These are phyloP conservation scores for Eimeria zaria DNA, from an alignment of 169 alveolate genomes.

Conservation along the genomic window DNA sequence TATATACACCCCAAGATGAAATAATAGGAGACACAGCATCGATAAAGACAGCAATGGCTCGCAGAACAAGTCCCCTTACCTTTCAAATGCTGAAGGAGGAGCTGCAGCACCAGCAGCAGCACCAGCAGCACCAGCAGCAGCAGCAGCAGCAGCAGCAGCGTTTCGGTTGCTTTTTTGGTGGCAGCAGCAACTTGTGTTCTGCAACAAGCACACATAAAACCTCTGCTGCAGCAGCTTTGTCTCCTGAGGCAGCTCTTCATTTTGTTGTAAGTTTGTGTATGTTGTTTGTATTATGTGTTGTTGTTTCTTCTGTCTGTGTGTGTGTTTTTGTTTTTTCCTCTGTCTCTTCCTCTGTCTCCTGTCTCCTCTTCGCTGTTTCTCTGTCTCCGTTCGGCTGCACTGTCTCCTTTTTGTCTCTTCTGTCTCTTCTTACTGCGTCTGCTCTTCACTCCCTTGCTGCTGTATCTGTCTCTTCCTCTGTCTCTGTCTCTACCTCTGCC, in stretches of 20 bases:
- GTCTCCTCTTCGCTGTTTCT: not conserved
- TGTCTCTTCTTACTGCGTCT: not conserved
- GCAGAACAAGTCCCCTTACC: not conserved
- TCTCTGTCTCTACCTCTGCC: no score
- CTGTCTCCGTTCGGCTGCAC: not conserved
- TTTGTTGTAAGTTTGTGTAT: not conserved
- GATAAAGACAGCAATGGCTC: slow-evolving; percentile 14
- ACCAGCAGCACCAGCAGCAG: slow-evolving; percentile 52
- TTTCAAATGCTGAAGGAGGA: not conserved
- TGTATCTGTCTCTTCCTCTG: not conserved
- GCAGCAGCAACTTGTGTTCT: not conserved
- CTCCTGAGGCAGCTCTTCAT: not conserved
- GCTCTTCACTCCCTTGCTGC: not conserved
- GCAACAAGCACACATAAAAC: not conserved
- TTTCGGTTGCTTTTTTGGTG: not conserved
- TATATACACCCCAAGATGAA: slow-evolving; percentile 31
- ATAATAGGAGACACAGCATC: slow-evolving; percentile 8
- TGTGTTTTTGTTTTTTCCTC: not conserved
- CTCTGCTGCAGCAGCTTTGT: not conserved
- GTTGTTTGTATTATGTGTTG: not conserved
- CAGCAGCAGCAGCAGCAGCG: not conserved
- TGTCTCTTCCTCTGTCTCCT: not conserved
- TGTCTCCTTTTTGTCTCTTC: not conserved
- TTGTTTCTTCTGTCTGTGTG: not conserved
- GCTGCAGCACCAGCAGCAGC: slow-evolving; percentile 6